Base-by-base conservation (phyloP, 352 stramenopile genomes). In the Phytopythium mirpurense region DNA sequence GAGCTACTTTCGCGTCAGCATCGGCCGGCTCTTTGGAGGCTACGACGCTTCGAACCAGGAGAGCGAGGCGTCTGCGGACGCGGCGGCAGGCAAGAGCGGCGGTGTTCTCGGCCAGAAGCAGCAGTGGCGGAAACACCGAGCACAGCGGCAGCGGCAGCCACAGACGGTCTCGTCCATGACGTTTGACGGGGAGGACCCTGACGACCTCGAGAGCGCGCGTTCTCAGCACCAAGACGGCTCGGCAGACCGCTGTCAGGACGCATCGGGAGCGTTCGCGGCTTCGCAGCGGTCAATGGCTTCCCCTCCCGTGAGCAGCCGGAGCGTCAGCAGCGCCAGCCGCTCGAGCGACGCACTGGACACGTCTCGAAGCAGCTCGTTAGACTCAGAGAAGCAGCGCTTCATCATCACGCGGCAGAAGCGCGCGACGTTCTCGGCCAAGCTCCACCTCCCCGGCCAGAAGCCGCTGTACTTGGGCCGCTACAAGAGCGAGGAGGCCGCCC, bases 391-490 rank as follows among this genome's bases (percentile, higher is more conserved):
- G 42, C 64, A 79, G 38, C 45, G 70, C 14, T 86, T 82, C 43
- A 59, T 81, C 21, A 53, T 86, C 40, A 85, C 76, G 10, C 62
- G 60, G 18, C 74, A 90, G 55, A 78, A 63, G 61, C 83, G 86
- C 18, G 72, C 64, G 43, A 83, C 72, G 35, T 88, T 74, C 55
- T 68, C 69, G 3, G 79, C 79, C 40, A 79, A 80, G 32, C 59
- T 90, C 27, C 67, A 85, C 48, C 49, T 88, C 21, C 59, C 65
- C 9, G 77, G 75, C 0, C 77, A 86, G 40, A 90, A 88, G 12
- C 77, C 74, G 29, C 64, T 90, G 11, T 88, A 90, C 36, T 48
- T 90, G 6, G 79, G 79, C 3, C 65, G 79, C 29, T 90, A 83
- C 63, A 77, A 75, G 51, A 87, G 62, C 32, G 72, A 88, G 67